Conservation (phyloP, 192 early-diverging fungal genomes). For the Geosiphon pyriformis region DNA sequence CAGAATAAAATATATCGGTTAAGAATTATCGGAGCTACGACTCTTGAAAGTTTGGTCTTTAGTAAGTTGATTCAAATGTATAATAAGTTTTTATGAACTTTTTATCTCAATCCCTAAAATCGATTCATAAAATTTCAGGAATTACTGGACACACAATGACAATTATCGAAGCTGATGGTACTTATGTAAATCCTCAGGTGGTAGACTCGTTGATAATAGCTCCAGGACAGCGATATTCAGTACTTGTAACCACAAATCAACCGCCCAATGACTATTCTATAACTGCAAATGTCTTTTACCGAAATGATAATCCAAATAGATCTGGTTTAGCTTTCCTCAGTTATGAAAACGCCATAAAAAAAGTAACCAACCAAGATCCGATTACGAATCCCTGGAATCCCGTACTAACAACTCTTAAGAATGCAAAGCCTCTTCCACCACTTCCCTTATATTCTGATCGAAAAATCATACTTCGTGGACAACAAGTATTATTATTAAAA, state of each 20-base stretch:
- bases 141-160: constrained; percentile 49
- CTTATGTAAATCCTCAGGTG: constrained; percentile 33
- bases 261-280: constrained; percentile 28
- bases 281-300: constrained; percentile 15
- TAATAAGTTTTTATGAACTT: too few species aligned
- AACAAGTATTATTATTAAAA: constrained; percentile 10
- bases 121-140: too few species aligned
- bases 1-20: constrained; percentile 32
- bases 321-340: constrained; percentile 27
- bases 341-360: constrained; percentile 12
- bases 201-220: constrained; percentile 35
- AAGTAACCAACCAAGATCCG: not conserved
- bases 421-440: constrained; percentile 17
- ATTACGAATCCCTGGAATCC: not conserved
- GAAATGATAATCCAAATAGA: not conserved
- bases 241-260: constrained; percentile 36
- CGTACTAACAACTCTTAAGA: constrained; percentile 13
- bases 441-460: constrained; percentile 4
- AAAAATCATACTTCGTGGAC: constrained; percentile 17
- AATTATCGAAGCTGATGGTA: constrained; percentile 52
- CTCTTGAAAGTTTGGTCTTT: constrained; percentile 41
- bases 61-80: not conserved
- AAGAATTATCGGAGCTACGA: constrained; percentile 38
- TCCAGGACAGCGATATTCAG: constrained; percentile 47
- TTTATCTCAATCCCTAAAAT: too few species aligned